These are phyloP conservation scores for Lachnellula suecica DNA, from an alignment of 2,329 filamentous ascomycete genomes.

Conservation along the genomic window DNA sequence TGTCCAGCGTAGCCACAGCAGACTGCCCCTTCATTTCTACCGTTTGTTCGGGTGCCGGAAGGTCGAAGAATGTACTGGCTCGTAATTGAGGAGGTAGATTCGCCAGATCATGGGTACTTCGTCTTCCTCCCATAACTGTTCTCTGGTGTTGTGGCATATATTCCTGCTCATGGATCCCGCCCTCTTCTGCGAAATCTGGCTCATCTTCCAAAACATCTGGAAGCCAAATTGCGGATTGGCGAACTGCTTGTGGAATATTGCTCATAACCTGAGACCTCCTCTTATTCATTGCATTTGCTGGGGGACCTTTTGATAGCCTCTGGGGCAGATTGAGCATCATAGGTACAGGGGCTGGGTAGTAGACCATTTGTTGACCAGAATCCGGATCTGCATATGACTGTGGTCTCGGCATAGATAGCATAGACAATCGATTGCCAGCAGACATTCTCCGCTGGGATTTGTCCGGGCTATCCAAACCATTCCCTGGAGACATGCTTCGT, in stretches of 20 bases:
- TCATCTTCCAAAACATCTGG: conserved; percentile 32
- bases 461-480: conserved; percentile 8
- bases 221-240: conserved; percentile 38
- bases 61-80: conserved; percentile 88
- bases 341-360: conserved; percentile 92
- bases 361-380: conserved; percentile 81
- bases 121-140: conserved; percentile 31
- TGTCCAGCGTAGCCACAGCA: conserved; percentile 84
- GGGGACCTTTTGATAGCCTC: conserved; percentile 74
- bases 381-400: conserved; percentile 62
- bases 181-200: conserved; percentile 18
- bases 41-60: conserved; percentile 52
- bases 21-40: conserved; percentile 72
- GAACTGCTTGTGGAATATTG: conserved; percentile 51
- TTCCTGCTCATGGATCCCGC: conserved; percentile 26
- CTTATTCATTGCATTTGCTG: conserved; percentile 62
- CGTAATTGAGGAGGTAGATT: conserved; percentile 79
- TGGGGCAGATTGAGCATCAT: conserved; percentile 91
- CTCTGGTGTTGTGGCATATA: conserved; percentile 34
- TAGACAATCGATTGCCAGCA: conserved; percentile 19
- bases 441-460: conserved; percentile 15
- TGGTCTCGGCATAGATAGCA: conserved; percentile 35
- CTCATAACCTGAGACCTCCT: conserved; percentile 73
- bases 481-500: neutral
- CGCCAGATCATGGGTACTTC: conserved; percentile 38